Conservation (phyloP, 2,329 filamentous ascomycete genomes). For the Neopestalotiopsis sp. region DNA sequence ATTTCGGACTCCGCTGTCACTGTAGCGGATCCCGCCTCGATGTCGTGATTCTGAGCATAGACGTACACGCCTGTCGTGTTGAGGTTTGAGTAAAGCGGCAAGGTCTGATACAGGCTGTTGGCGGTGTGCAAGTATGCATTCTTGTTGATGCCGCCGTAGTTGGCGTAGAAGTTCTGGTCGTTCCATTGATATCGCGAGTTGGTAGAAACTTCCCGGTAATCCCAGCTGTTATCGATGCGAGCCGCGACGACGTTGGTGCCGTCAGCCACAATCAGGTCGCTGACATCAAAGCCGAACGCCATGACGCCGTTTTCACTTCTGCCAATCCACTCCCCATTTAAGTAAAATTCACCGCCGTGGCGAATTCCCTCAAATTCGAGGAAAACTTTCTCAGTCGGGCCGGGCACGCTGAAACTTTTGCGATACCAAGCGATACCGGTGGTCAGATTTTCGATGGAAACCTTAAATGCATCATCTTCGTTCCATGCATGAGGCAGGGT, state of each 20-base stretch:
- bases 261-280: background rate
- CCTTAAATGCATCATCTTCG: slow-evolving; percentile 9
- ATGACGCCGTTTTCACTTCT: slow-evolving; percentile 14
- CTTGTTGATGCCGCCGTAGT: slow-evolving; percentile 17
- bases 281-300: slow-evolving; percentile 13
- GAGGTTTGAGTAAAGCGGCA: slow-evolving; percentile 11
- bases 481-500: slow-evolving; percentile 3
- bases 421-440: slow-evolving; percentile 13
- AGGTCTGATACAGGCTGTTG: slow-evolving; percentile 1
- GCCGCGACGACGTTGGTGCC: background rate
- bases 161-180: slow-evolving; percentile 14
- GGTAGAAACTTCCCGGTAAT: background rate
- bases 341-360: slow-evolving; percentile 7
- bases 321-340: slow-evolving; percentile 10
- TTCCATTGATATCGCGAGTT: background rate
- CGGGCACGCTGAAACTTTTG: slow-evolving; percentile 8
- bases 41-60: slow-evolving; percentile 1
- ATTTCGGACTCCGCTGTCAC: slow-evolving; percentile 9
- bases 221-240: slow-evolving; percentile 7
- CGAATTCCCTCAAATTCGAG: slow-evolving; percentile 15
- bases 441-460: slow-evolving; percentile 3
- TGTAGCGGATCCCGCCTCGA: background rate
- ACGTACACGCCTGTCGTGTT: slow-evolving; percentile 15
- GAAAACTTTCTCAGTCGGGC: background rate
- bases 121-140: slow-evolving; percentile 6